Base-by-base conservation (phyloP, 176 grass and related monocot genomes). In the Rhynchospora breviuscula region DNA sequence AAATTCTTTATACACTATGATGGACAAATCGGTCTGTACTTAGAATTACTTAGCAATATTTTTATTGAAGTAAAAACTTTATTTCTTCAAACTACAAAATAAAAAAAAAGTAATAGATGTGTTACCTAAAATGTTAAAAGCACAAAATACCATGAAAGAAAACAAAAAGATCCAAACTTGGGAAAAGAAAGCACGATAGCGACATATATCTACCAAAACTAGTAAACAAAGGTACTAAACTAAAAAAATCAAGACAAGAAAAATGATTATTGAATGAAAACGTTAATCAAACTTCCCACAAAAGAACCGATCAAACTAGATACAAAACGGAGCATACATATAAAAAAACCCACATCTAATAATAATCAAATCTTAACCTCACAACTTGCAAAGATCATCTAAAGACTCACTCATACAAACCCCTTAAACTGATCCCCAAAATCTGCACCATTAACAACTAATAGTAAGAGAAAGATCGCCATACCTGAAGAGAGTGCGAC, bases 401-500 rank as follows among this genome's bases (percentile, higher is more conserved):
- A 7, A 33, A 67, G 63, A 15, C 3, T 7, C 26, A 17, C 10
- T 12, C 44, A 22, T 23, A 49, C 44, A 11, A 1, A 73, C 3
- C 11, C 18, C 43, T 13, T 73, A 44, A 45, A 70, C 67, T 70
- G 3, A 10, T 67, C 5, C 7, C 8, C 8, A 70, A 44, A 15
- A 48, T 49, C n/a, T 48, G 12, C 8, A 49, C 17, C 14, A 72
- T 6, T 3, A n/a, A 21, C 19, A 48, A 2, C 21, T 48, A 22
- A 48, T 5, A 72, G 43, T 5, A 47, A 19, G 7, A 22, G n/a
- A 46, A 72, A 22, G 21, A 72, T 72, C 43, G 9, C 43, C 25
- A 17, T 84, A 99, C 96, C 96, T 99, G 96, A 53, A 99, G 96
- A 23, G 67, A 61, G 7, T 92, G 64, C 23, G 80, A 65, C 89